These are phyloP conservation scores for Fusarium sororula DNA, from an alignment of 2,329 filamentous ascomycete genomes.

Conservation along the genomic window DNA sequence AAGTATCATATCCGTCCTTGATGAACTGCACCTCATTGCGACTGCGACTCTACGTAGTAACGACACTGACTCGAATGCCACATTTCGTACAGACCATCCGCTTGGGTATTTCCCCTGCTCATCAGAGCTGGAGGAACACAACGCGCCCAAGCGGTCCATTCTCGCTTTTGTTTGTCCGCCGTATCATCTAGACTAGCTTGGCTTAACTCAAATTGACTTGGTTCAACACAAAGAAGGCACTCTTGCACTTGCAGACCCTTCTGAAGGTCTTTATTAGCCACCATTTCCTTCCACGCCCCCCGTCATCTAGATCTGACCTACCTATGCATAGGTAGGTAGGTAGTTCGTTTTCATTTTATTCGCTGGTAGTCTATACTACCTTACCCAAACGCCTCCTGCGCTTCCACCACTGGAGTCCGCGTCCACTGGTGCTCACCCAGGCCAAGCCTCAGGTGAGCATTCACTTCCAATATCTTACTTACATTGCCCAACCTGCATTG, in stretches of 20 bases:
- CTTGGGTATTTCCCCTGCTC: background rate
- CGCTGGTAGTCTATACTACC: constrained; percentile 6
- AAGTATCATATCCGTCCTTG: constrained; percentile 11
- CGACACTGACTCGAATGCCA: constrained; percentile 20
- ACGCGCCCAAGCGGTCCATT: constrained; percentile 8
- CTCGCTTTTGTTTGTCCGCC: constrained; percentile 1
- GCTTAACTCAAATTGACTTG: background rate
- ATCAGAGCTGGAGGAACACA: constrained; percentile 8
- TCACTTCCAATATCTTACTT: constrained; percentile 10
- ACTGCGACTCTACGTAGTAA: background rate
- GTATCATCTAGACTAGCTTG: background rate
- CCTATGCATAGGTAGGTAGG: background rate
- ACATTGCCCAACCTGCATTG: constrained; percentile 6
- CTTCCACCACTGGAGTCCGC: constrained; percentile 12
- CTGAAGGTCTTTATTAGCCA: background rate
- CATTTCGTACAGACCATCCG: constrained; percentile 20
- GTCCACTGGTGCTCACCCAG: background rate
- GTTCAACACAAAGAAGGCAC: constrained; percentile 18
- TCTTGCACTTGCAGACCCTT: background rate
- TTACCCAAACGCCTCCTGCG: constrained; percentile 33
- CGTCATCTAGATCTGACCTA: constrained; percentile 25
- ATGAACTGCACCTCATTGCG: background rate
- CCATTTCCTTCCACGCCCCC: constrained; percentile 18
- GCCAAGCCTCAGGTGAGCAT: constrained; percentile 11
- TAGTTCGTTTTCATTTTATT: constrained; percentile 21